Percentiles rank a stretch among this genome's conserved stretches.
Conservation (phyloP, 129 eudicot genomes). For the Ambrosia trifida region DNA sequence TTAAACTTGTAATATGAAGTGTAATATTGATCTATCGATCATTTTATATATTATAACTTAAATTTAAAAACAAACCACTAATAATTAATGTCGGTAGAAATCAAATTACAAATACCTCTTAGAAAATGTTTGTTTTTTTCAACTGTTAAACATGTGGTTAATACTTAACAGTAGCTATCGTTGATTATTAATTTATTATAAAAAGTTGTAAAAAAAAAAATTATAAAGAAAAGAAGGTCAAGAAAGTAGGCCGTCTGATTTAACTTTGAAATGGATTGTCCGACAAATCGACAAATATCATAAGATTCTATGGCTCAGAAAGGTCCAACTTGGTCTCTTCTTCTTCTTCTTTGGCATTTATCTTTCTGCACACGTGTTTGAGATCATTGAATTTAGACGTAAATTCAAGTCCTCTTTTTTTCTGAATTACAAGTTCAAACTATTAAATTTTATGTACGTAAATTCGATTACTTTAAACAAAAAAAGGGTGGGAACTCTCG, state of each 20-base stretch:
- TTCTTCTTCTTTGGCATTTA: not conserved
- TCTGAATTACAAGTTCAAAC: not conserved
- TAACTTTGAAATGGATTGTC: not conserved
- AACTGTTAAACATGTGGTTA: not conserved
- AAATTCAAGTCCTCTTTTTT: not conserved
- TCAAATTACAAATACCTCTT: not conserved
- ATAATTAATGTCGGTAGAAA: not conserved
- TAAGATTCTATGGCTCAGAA: constrained; percentile 9
- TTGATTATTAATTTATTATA: not conserved
- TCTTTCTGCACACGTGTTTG: constrained; percentile 11
- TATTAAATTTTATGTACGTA: not conserved
- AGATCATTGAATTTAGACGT: not conserved
- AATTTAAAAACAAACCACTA: not conserved
- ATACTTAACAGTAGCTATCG: not conserved
- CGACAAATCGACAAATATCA: constrained; percentile 16
- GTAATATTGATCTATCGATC: not conserved
- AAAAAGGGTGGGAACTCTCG: no score
- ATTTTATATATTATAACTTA: not conserved
- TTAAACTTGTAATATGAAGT: no score
- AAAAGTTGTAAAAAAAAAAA: no score
- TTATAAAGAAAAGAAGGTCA: constrained; percentile 16
- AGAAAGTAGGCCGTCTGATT: constrained; percentile 19
- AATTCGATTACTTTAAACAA: no score
- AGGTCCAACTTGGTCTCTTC: constrained; percentile 29
- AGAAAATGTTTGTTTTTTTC: not conserved